These are phyloP conservation scores for Berkeleyomyces rouxiae DNA, from an alignment of 2,329 filamentous ascomycete genomes.

Conservation along the genomic window DNA sequence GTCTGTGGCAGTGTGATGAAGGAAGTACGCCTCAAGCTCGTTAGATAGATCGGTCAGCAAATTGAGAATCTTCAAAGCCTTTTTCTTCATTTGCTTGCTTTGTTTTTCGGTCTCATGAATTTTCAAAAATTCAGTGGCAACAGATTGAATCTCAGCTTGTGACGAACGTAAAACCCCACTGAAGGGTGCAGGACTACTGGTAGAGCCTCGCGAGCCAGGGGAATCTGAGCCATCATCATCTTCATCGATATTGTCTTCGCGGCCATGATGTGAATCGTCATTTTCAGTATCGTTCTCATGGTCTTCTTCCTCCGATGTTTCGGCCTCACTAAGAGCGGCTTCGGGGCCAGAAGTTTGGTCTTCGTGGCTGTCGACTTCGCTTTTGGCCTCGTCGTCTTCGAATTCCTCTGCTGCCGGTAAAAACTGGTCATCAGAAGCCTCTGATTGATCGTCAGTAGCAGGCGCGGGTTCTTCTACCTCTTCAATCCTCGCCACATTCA, in stretches of 20 bases:
- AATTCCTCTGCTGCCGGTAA: slow-evolving; percentile 18
- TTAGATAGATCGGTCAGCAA: slow-evolving; percentile 54
- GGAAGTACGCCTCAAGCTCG: slow-evolving; percentile 57
- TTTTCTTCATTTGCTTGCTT: slow-evolving; percentile 57
- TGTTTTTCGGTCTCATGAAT: slow-evolving; percentile 62
- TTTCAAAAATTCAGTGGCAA: slow-evolving; percentile 71
- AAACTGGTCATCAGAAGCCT: slow-evolving; percentile 19
- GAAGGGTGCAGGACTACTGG: slow-evolving; percentile 25
- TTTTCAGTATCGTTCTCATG: neutral
- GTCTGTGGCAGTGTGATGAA: slow-evolving; percentile 33
- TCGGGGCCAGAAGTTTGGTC: slow-evolving; percentile 9
- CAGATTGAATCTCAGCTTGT: slow-evolving; percentile 54
- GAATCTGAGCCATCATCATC: slow-evolving; percentile 33
- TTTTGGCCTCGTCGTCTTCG: slow-evolving; percentile 13
- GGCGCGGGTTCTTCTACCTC: slow-evolving; percentile 18
- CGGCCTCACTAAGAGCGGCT: neutral
- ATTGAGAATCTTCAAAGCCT: slow-evolving; percentile 59
- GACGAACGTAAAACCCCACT: slow-evolving; percentile 30
- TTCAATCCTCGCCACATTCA: slow-evolving; percentile 15
- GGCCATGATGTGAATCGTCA: slow-evolving; percentile 13
- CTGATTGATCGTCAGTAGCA: slow-evolving; percentile 14
- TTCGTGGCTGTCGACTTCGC: slow-evolving; percentile 16
- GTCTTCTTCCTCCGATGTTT: neutral
- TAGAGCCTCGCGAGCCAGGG: slow-evolving; percentile 47
- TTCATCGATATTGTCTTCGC: slow-evolving; percentile 21